Conservation (phyloP, 2,329 filamentous ascomycete species). For the Calonectria hawksworthii region DNA sequence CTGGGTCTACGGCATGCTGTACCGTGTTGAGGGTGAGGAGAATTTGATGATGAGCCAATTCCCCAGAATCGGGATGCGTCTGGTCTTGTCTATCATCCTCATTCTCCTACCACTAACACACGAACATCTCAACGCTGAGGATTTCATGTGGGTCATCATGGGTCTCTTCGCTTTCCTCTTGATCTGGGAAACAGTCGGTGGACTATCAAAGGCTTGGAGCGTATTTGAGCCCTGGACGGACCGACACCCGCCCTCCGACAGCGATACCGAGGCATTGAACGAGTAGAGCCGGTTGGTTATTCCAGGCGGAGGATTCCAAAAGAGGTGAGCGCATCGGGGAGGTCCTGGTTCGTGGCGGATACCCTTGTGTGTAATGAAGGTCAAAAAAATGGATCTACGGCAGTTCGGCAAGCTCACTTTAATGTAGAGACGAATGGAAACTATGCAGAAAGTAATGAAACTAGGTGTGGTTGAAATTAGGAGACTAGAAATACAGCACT, state of each 20-base stretch:
- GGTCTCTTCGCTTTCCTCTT: conserved; percentile 57
- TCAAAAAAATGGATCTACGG: conserved; percentile 1
- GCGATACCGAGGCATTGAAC: conserved; percentile 33
- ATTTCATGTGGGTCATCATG: conserved; percentile 59
- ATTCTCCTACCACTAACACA: conserved; percentile 54
- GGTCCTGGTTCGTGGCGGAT: background rate
- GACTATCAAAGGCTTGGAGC: conserved; percentile 46
- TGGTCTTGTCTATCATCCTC: conserved; percentile 48
- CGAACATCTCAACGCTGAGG: conserved; percentile 46
- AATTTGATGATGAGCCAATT: conserved; percentile 51
- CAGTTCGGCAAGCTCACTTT: background rate
- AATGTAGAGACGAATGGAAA: background rate
- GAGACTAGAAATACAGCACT: background rate
- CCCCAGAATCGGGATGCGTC: conserved; percentile 53
- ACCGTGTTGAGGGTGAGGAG: conserved; percentile 54
- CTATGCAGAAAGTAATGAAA: background rate
- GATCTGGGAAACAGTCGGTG: conserved; percentile 60
- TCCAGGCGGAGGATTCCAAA: background rate
- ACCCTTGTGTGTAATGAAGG: conserved; percentile 3
- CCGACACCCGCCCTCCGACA: conserved; percentile 45
- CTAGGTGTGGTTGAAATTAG: background rate
- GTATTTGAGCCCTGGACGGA: conserved; percentile 53
- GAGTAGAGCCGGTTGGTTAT: background rate
- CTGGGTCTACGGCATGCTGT: conserved; percentile 58
- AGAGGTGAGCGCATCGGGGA: background rate